Evolutionary conservation across 2,329 filamentous ascomycete species (phyloP).

Genomic region (Claviceps capensis): DNA sequence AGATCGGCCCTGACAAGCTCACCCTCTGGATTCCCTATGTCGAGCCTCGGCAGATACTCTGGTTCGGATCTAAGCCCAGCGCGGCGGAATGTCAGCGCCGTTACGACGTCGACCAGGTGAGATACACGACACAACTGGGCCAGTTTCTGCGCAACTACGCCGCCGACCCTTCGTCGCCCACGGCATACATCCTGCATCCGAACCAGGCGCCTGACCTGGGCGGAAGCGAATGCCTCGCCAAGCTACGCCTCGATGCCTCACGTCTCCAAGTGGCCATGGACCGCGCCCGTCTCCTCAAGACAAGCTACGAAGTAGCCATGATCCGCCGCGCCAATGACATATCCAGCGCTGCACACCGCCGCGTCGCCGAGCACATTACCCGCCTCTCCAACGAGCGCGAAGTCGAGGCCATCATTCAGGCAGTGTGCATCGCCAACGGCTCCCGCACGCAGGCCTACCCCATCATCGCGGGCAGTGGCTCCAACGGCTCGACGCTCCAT

Average conservation of each 20-base stretch:
- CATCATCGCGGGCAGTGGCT: constrained; percentile 73
- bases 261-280: constrained; percentile 61
- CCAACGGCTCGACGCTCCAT: constrained; percentile 76
- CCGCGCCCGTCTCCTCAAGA: constrained; percentile 67
- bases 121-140: constrained; percentile 41
- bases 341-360: constrained; percentile 62
- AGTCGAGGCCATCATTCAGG: constrained; percentile 65
- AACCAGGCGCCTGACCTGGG: constrained; percentile 23
- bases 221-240: constrained; percentile 5
- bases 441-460: constrained; percentile 73
- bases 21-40: constrained; percentile 62
- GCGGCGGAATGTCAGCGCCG: constrained; percentile 44
- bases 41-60: constrained; percentile 47
- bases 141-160: constrained; percentile 27
- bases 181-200: constrained; percentile 32
- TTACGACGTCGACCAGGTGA: constrained; percentile 60
- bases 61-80: constrained; percentile 47
- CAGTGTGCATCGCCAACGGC: constrained; percentile 56
- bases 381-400: constrained; percentile 64
- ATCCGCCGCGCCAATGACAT: constrained; percentile 72
- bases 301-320: constrained; percentile 70
- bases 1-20: constrained; percentile 45
- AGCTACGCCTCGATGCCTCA: constrained; percentile 30
- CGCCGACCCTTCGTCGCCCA: constrained; percentile 24
- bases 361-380: constrained; percentile 52